A percentile compares a stretch with the other conserved stretches of the same genome.
Conservation (phyloP, 495 filamentous ascomycete species). For the Geopyxis carbonaria region DNA sequence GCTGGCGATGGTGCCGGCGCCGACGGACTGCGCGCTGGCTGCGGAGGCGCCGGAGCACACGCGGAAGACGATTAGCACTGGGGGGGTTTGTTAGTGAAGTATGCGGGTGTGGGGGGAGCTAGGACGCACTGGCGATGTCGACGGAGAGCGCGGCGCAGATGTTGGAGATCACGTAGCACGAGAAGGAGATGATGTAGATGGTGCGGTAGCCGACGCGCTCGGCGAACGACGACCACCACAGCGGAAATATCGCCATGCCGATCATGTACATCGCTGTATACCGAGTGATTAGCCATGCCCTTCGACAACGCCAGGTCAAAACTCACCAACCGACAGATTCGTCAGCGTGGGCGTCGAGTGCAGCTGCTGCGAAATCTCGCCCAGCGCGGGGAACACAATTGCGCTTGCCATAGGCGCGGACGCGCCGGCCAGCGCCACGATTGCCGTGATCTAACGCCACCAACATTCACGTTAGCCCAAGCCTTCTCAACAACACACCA, state of each 20-base stretch:
- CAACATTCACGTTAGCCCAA: neutral
- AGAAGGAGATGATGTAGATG: constrained; percentile 72
- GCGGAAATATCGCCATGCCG: constrained; percentile 72
- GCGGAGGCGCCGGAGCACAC: constrained; percentile 67
- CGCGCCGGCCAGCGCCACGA: constrained; percentile 58
- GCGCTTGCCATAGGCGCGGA: constrained; percentile 72
- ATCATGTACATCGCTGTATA: constrained; percentile 84
- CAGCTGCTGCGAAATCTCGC: constrained; percentile 49
- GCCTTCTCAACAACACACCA: neutral
- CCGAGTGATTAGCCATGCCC: too few species aligned
- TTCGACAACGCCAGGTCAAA: too few species aligned
- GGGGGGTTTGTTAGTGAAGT: neutral
- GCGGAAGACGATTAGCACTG: constrained; percentile 67
- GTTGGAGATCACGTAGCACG: constrained; percentile 62
- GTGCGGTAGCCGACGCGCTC: constrained; percentile 67
- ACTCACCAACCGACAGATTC: constrained; percentile 43
- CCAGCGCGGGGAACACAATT: constrained; percentile 66
- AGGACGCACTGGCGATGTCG: constrained; percentile 53
- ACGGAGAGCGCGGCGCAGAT: constrained; percentile 52
- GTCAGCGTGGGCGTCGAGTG: constrained; percentile 53
- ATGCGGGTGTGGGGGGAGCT: too few species aligned
- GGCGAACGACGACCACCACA: constrained; percentile 90
- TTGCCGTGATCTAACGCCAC: constrained; percentile 54
- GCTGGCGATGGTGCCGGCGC: constrained; percentile 83
- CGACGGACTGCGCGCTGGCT: constrained; percentile 79